These are phyloP conservation scores for Metschnikowia sp. DNA, from an alignment of 805 yeast species.

Conservation along the genomic window DNA sequence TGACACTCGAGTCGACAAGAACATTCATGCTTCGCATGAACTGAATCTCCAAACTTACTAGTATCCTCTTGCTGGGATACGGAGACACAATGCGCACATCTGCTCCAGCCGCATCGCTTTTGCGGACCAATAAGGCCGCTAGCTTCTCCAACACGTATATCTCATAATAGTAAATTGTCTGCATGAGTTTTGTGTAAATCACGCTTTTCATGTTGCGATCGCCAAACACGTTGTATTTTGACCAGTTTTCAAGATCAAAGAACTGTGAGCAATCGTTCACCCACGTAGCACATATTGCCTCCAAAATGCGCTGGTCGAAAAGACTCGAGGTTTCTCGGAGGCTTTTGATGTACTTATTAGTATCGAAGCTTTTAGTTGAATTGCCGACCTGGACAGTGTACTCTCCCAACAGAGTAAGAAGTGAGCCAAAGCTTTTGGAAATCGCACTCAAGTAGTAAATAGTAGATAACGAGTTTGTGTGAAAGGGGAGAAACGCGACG, in stretches of 20 bases:
- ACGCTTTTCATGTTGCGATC: conserved; percentile 18
- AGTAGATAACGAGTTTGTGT: conserved; percentile 40
- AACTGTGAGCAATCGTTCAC: conserved; percentile 44
- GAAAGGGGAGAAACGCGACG: conserved; percentile 34
- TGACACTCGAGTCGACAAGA: conserved; percentile 39
- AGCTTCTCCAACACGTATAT: conserved; percentile 31
- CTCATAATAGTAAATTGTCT: conserved; percentile 35
- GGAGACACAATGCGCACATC: conserved; percentile 32
- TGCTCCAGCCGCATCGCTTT: conserved; percentile 11
- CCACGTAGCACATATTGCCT: conserved; percentile 43
- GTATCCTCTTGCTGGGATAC: conserved; percentile 38
- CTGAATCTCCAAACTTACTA: conserved; percentile 43
- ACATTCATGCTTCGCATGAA: conserved; percentile 43
- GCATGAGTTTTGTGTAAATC: conserved; percentile 33
- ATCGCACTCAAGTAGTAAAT: conserved; percentile 33
- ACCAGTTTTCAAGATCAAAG: conserved; percentile 43
- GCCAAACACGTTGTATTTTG: conserved; percentile 19
- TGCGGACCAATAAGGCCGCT: conserved; percentile 24
- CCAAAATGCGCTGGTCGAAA: conserved; percentile 38
- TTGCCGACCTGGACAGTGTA: conserved; percentile 34
- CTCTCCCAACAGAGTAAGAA: conserved; percentile 32
- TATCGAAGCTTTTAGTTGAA: conserved; percentile 28
- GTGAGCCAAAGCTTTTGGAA: conserved; percentile 23
- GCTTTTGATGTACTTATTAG: conserved; percentile 34
- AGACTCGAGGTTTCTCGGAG: conserved; percentile 30